Base-by-base conservation (phyloP, 1,284 basidiomycete genomes). In the Papiliotrema nemorosa region DNA sequence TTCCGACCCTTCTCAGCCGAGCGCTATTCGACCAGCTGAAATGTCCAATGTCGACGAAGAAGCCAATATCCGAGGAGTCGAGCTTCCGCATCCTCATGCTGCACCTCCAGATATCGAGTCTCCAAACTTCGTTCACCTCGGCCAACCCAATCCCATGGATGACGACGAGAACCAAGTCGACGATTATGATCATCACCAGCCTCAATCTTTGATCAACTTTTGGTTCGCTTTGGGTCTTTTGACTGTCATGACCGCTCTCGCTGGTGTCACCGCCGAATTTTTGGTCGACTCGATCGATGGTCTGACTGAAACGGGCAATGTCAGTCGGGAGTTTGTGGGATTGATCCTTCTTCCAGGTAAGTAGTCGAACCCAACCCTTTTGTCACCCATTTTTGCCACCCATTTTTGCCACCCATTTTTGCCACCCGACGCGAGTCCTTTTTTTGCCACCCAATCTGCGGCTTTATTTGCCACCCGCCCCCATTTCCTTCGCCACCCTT, bases 281-380 rank as follows among this genome's bases (percentile, higher is more conserved):
- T 81, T 93, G 0, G 86, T 93, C 9, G 81, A 82, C 56, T 88
- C 86, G 9, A 90, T 93, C 59, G 78, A 85, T 60, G 83, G 81
- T n/a, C 67, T 83, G 46, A 84, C 83, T 5, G 59, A 60, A 34
- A 64, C 61, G 5, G 72, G 72, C 18, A 60, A 58, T 37, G 72
- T 79, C 41, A 67, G 62, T 26, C 81, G 84, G 59, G 86, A 90
- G 68, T 93, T 90, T 66, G 81, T 93, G 33, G 88, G 87, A 29
- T 73, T 94, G 27, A 91, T 97, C 58, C 74, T 97, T 13, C 79
- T 97, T 13, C 93, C 92, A 13, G 66, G 42, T 44, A 34, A 44
- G 42, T 77, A 5, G 86, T 87, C 31, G 70, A 67, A 35, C 62
- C 41, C 31, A 10, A 9, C 16, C 31, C 12, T 38, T 21, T 21